Percentiles rank a stretch among this genome's conserved stretches.
Conservation (phyloP, 495 filamentous ascomycete genomes). For the Penicillium coprophilum region DNA sequence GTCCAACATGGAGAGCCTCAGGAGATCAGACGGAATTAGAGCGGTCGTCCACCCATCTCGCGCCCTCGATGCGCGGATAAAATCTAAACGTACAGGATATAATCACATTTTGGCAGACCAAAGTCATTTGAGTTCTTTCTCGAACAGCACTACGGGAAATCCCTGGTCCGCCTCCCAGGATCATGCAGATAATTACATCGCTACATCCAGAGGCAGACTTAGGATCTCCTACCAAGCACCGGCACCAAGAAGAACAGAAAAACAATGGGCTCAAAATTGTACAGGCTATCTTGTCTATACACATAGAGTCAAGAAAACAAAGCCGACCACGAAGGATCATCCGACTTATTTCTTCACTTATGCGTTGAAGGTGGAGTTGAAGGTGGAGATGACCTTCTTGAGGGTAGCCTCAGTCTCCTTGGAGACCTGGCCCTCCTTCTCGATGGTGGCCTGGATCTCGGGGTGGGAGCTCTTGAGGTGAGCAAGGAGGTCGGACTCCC, state of each 20-base stretch:
- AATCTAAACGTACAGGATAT: constrained; percentile 55
- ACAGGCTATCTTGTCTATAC: constrained; percentile 57
- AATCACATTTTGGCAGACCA: constrained; percentile 45
- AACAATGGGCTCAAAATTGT: constrained; percentile 55
- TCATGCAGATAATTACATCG: constrained; percentile 25
- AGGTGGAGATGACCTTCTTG: constrained; percentile 71
- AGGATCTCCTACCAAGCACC: constrained; percentile 16
- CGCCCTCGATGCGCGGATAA: constrained; percentile 42
- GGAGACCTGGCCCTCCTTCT: constrained; percentile 93
- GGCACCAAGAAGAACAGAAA: constrained; percentile 37
- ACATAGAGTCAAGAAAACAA: constrained; percentile 52
- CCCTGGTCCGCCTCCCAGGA: constrained; percentile 19
- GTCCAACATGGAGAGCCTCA: constrained; percentile 34
- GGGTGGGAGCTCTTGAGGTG: constrained; percentile 88
- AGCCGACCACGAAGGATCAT: constrained; percentile 33
- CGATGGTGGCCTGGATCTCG: constrained; percentile 81
- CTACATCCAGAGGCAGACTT: constrained; percentile 29
- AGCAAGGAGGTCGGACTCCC: constrained; percentile 91
- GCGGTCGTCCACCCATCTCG: constrained; percentile 33
- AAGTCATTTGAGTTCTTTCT: constrained; percentile 11
- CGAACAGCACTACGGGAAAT: constrained; percentile 10
- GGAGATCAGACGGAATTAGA: constrained; percentile 33
- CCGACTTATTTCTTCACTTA: constrained; percentile 48
- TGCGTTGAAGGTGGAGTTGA: constrained; percentile 90
- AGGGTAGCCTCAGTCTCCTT: constrained; percentile 90